These are phyloP conservation scores for Cairneyella variabilis DNA, from an alignment of 495 filamentous ascomycete species.

Conservation along the genomic window DNA sequence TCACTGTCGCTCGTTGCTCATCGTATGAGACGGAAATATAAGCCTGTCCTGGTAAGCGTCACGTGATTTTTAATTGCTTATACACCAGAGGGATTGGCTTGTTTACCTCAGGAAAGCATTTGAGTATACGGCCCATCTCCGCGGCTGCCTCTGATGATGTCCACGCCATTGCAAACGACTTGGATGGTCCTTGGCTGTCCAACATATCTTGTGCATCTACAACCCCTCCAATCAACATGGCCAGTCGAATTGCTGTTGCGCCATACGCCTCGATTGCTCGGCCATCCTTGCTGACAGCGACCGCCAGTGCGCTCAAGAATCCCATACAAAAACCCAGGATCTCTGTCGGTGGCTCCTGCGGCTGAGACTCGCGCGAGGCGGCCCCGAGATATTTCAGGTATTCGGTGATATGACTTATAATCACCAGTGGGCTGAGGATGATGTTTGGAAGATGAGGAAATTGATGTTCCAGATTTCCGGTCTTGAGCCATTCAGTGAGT, in stretches of 20 bases:
- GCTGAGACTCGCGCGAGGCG: background rate
- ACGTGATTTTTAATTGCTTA: background rate
- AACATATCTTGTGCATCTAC: conserved; percentile 40
- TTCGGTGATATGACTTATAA: conserved; percentile 33
- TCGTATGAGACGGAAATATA: conserved; percentile 45
- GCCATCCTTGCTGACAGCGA: conserved; percentile 25
- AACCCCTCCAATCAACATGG: conserved; percentile 15
- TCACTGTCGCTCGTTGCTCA: conserved; percentile 35
- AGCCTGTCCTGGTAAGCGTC: conserved; percentile 23
- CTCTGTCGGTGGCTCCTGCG: conserved; percentile 9
- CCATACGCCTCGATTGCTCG: conserved; percentile 31
- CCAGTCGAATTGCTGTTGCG: background rate
- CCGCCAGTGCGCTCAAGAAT: conserved; percentile 37
- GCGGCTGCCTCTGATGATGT: conserved; percentile 14
- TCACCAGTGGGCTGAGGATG: conserved; percentile 35
- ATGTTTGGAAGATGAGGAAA: too few species aligned
- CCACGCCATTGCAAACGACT: conserved; percentile 30
- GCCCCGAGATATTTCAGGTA: conserved; percentile 18
- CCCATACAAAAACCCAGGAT: conserved; percentile 45
- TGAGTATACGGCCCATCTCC: conserved; percentile 25
- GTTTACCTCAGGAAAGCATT: conserved; percentile 20
- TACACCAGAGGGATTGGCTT: background rate
- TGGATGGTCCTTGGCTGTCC: conserved; percentile 8
- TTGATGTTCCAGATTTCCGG: too few species aligned
- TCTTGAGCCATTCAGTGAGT: too few species aligned